Percentiles rank a stretch among this genome's conserved stretches.
Evolutionary conservation across 2,329 filamentous ascomycete species (phyloP).

Genomic region (Sclerotinia nivalis): DNA sequence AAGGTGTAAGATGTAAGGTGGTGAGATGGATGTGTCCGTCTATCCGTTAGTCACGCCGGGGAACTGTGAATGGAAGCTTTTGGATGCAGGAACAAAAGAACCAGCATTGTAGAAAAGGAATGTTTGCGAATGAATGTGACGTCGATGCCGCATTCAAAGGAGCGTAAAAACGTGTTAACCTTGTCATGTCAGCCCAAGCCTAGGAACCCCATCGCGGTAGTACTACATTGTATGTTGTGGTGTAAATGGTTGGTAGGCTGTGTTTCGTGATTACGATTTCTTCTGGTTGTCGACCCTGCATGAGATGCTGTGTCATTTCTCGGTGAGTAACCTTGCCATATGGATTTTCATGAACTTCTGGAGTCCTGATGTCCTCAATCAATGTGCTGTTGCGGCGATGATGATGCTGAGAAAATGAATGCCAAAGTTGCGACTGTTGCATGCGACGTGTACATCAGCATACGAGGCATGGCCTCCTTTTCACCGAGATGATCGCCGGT

Average conservation of each 20-base stretch:
- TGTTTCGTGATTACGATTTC: constrained; percentile 3
- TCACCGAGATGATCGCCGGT: constrained; percentile 20
- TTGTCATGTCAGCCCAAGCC: background rate
- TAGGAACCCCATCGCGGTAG: background rate
- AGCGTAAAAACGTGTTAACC: constrained; percentile 17
- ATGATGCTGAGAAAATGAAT: background rate
- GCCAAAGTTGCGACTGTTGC: background rate
- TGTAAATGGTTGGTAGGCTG: constrained; percentile 3
- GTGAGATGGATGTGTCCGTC: constrained; percentile 2
- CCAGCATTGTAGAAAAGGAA: background rate
- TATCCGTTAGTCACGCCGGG: background rate
- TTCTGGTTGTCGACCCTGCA: background rate
- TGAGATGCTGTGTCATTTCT: constrained; percentile 1
- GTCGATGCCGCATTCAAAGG: background rate
- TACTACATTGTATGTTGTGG: constrained; percentile 7
- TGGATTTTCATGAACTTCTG: background rate
- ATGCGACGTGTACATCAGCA: constrained; percentile 22
- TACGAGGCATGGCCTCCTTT: constrained; percentile 16
- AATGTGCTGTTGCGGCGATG: constrained; percentile 8
- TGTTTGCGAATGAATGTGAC: constrained; percentile 9
- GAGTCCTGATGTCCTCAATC: background rate
- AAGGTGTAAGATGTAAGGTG: background rate
- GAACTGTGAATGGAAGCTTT: background rate
- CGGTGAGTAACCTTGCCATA: constrained; percentile 11
- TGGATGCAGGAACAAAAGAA: constrained; percentile 1